Evolutionary conservation across 148 eudicot genomes (phyloP).

Genomic region (Rhododendron williamsianum): DNA sequence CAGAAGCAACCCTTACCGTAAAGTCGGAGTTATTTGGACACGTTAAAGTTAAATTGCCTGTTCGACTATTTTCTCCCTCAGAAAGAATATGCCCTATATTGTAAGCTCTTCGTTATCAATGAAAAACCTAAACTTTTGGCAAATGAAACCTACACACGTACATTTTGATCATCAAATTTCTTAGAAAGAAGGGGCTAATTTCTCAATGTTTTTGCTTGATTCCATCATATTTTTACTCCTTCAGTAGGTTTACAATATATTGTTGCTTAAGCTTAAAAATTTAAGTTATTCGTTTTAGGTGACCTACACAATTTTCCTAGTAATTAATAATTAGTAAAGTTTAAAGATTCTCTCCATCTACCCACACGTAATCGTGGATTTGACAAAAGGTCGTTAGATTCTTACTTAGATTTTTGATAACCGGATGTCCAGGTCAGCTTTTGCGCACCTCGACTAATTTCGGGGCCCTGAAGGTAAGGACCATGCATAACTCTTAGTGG

Average conservation of each 20-base stretch:
- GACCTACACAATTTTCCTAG: neutral
- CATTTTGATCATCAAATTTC: neutral
- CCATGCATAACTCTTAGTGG: no score
- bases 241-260: neutral
- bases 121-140: no score
- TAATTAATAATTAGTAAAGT: neutral
- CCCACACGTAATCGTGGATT: neutral
- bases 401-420: neutral
- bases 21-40: neutral
- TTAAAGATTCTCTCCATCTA: neutral
- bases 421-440: no score
- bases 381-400: neutral
- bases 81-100: no score
- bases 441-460: no score
- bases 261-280: neutral
- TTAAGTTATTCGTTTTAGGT: neutral
- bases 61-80: no score
- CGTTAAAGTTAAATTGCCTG: neutral
- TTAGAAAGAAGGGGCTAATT: neutral
- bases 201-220: neutral
- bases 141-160: neutral
- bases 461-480: no score
- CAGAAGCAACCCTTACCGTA: neutral
- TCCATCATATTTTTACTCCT: neutral
- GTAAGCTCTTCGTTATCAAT: no score